Base-by-base conservation (phyloP, 495 filamentous ascomycete genomes). In the Cladorrhinum samala region DNA sequence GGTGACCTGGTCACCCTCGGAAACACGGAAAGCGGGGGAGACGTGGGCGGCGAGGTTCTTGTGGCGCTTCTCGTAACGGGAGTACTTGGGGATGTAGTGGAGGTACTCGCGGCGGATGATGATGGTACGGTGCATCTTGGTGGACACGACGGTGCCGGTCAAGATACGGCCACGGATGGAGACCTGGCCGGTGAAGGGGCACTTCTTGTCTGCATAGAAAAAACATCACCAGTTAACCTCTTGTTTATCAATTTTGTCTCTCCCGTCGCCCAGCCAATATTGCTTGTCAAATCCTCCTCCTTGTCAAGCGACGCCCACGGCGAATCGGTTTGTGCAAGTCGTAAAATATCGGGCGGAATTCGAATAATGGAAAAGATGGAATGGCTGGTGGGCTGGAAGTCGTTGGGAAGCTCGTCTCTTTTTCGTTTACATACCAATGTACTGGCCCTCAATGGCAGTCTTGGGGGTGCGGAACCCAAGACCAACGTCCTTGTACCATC, bases 401-500 rank as follows among this genome's bases (percentile, higher is more conserved):
- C 14, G 16, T 20, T 9, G 21, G 52, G 21, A 25, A 40, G n/a
- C 30, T 45, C 50, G 46, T 43, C 54, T 50, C 17, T 37, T n/a
- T 11, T 39, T 49, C 33, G 45, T 7, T 46, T 5, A 81, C 89
- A 78, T 94, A 97, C 92, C 92, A 74, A 99, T 99, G 80, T 96
- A 99, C 72, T 73, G 85, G 70, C 93, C 93, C 78, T 96, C 91
- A 81, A 99, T 97, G 67, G 93, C 93, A 64, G 81, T 87, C 83
- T 88, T 91, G 69, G 93, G 93, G 71, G 94, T 97, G 76, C 88
- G 84, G 85, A 99, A 97, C 63, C 93, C 93, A 73, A 99, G 79
- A 71, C 93, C 93, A 69, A 99, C 89, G 69, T 99, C 94, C 87
- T 99, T 99, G 77, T 91, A 97, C 91, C 91, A 99, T 90, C 93